A percentile compares a stretch with the other conserved stretches of the same genome.
phyloP scores from a whole-genome alignment of 768 basidiomycete genomes.

The Ramaria rubella region DNA sequence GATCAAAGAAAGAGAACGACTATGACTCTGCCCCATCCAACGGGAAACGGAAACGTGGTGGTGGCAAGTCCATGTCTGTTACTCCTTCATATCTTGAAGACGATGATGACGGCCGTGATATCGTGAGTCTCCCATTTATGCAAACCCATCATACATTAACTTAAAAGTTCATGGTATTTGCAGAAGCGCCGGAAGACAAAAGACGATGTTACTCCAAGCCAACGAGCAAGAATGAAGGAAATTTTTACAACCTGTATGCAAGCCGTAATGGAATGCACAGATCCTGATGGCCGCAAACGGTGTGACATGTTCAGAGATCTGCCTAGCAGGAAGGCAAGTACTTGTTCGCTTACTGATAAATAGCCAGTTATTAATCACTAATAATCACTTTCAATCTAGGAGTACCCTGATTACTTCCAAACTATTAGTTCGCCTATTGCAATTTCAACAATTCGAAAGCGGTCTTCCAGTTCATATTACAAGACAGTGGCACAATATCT shows the following conservation, averaged over 20 bases:
- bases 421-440: slow-evolving; percentile 86
- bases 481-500: slow-evolving; percentile 67
- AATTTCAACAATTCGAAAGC: slow-evolving; percentile 79
- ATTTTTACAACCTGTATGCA: slow-evolving; percentile 70
- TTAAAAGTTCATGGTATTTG: slow-evolving; percentile 4
- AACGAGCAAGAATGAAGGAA: slow-evolving; percentile 76
- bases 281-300: slow-evolving; percentile 67
- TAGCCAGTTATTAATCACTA: neutral
- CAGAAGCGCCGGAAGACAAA: slow-evolving; percentile 87
- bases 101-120: slow-evolving; percentile 69
- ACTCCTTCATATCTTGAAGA: slow-evolving; percentile 69
- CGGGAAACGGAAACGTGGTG: slow-evolving; percentile 67
- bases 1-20: slow-evolving; percentile 39
- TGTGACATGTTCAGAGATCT: slow-evolving; percentile 84
- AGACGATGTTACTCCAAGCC: slow-evolving; percentile 47
- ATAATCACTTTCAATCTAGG: slow-evolving; percentile 41
- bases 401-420: slow-evolving; percentile 90
- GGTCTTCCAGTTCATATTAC: slow-evolving; percentile 56
- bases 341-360: neutral
- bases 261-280: slow-evolving; percentile 66
- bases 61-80: slow-evolving; percentile 65
- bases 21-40: slow-evolving; percentile 30
- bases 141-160: too few relatives aligned
- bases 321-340: slow-evolving; percentile 66
- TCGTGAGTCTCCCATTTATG: slow-evolving; percentile 35